Percentiles rank a stretch among this genome's conserved stretches.
phyloP scores from a whole-genome alignment of 2,329 filamentous ascomycete genomes.

The Calonectria henricotiae region DNA sequence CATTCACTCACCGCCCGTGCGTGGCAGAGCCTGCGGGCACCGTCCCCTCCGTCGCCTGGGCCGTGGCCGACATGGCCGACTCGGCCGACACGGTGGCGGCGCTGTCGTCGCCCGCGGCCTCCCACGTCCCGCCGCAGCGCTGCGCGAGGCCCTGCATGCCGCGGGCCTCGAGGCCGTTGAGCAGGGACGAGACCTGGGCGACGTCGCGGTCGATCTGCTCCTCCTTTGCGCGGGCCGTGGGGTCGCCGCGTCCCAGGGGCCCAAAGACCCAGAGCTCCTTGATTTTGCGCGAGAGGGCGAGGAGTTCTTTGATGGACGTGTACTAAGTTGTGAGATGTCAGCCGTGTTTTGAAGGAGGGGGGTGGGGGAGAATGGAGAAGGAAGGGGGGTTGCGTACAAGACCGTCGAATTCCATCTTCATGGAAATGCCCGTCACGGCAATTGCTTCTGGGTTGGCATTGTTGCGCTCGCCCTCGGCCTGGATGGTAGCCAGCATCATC shows the following conservation, averaged over 20 bases:
- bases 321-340: constrained; percentile 51
- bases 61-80: constrained; percentile 27
- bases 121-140: constrained; percentile 59
- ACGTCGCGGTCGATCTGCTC: constrained; percentile 59
- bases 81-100: constrained; percentile 31
- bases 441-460: constrained; percentile 62
- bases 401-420: constrained; percentile 65
- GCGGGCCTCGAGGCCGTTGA: constrained; percentile 57
- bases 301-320: constrained; percentile 64
- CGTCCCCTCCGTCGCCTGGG: background rate
- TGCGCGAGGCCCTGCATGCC: constrained; percentile 58
- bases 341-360: background rate
- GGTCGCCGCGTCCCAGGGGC: constrained; percentile 60
- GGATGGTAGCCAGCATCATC: constrained; percentile 63
- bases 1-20: background rate
- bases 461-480: constrained; percentile 60
- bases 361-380: background rate
- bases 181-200: constrained; percentile 55
- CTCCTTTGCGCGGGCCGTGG: constrained; percentile 57
- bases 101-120: constrained; percentile 46
- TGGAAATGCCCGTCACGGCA: constrained; percentile 62
- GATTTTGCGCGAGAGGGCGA: constrained; percentile 62
- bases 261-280: constrained; percentile 66
- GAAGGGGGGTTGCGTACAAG: constrained; percentile 52
- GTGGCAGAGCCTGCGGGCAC: constrained; percentile 4